These are phyloP conservation scores for Diophrys appendiculata DNA, from an alignment of 73 alveolate species.

Conservation along the genomic window DNA sequence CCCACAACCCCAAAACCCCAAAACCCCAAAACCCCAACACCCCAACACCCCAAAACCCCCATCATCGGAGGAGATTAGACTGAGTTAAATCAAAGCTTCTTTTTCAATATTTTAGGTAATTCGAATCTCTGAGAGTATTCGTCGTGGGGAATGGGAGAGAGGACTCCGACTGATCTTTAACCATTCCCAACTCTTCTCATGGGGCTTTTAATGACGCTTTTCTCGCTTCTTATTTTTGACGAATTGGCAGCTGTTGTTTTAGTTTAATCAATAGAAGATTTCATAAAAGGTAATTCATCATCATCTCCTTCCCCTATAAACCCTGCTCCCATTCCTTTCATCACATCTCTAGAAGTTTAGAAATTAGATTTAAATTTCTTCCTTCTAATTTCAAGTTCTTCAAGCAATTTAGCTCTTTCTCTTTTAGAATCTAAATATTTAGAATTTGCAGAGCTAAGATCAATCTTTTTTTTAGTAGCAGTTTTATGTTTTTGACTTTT, in stretches of 20 bases:
- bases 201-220: neutral
- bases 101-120: neutral
- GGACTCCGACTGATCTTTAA: neutral
- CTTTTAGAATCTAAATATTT: neutral
- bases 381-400: constrained; percentile 23
- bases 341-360: constrained; percentile 12
- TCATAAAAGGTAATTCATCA: neutral
- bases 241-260: neutral
- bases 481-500: neutral
- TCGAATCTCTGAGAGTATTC: too few relatives aligned
- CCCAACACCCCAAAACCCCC: too few relatives aligned
- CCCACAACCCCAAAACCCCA: too few relatives aligned
- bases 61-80: too few relatives aligned
- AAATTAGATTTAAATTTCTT: constrained; percentile 18
- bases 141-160: too few relatives aligned
- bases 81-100: neutral
- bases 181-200: neutral
- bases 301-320: neutral
- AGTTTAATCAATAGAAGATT: neutral
- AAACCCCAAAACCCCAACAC: too few relatives aligned
- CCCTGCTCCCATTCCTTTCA: neutral
- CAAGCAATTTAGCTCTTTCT: constrained; percentile 11
- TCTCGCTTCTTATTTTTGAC: neutral
- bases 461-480: neutral
- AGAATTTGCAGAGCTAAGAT: neutral